Evolutionary conservation across 1,284 basidiomycete genomes (phyloP).

Genomic region (Peniophora sp.): DNA sequence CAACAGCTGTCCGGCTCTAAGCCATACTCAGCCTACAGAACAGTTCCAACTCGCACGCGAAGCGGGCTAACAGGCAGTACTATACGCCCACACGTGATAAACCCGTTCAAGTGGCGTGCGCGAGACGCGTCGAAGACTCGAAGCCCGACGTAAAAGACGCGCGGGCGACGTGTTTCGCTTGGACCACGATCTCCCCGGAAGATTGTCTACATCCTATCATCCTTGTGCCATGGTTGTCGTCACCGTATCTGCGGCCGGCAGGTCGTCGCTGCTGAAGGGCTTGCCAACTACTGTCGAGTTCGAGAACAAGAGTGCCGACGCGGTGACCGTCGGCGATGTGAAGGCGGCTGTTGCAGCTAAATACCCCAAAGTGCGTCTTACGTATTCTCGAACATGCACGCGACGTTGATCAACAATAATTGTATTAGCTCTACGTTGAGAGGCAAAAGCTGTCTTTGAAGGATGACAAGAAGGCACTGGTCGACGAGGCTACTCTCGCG

Average conservation of each 20-base stretch:
- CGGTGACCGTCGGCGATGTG: constrained; percentile 49
- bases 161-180: no score
- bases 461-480: constrained; percentile 50
- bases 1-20: no score
- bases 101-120: no score
- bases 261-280: constrained; percentile 37
- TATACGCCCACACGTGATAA: no score
- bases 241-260: constrained; percentile 42
- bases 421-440: constrained; percentile 52
- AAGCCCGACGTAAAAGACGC: no score
- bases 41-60: no score
- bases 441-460: constrained; percentile 71
- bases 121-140: no score
- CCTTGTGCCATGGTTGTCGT: constrained; percentile 45
- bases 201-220: background rate
- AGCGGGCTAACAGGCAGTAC: no score
- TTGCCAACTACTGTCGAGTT: constrained; percentile 55
- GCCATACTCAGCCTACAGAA: no score
- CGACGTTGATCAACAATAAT: background rate
- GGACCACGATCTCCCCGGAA: background rate
- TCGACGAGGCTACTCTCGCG: constrained; percentile 54
- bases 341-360: constrained; percentile 50
- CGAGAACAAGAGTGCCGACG: constrained; percentile 32
- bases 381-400: constrained; percentile 3
- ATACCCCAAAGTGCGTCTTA: constrained; percentile 48